Conservation (phyloP, 2,329 filamentous ascomycete genomes). For the Coniochaeta prunicola region DNA sequence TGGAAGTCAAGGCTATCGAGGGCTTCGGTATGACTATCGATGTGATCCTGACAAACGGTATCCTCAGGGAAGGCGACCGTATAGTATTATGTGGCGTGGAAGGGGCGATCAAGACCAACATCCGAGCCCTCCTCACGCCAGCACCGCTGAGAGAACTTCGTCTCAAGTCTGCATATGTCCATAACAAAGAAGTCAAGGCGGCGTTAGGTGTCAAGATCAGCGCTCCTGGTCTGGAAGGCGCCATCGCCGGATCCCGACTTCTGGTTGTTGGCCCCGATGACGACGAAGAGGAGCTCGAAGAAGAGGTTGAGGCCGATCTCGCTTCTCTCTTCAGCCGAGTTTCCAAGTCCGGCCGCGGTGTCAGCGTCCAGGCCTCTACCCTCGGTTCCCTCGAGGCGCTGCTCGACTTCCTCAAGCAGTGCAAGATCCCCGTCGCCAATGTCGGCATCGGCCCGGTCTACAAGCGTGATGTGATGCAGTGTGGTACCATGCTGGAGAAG, state of each 20-base stretch:
- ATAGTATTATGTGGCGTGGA: constrained; percentile 96
- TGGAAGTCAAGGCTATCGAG: constrained; percentile 98
- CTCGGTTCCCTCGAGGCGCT: constrained; percentile 93
- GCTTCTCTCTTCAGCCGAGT: constrained; percentile 87
- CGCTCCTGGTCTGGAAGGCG: constrained; percentile 88
- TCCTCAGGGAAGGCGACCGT: constrained; percentile 86
- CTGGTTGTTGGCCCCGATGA: constrained; percentile 92
- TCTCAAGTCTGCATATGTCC: constrained; percentile 92
- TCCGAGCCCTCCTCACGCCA: constrained; percentile 87
- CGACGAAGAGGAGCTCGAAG: constrained; percentile 92
- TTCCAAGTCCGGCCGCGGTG: constrained; percentile 85
- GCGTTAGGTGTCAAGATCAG: constrained; percentile 98
- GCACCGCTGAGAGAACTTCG: constrained; percentile 89
- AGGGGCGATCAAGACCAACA: constrained; percentile 89
- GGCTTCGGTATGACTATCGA: constrained; percentile 98
- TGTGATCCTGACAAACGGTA: constrained; percentile 92
- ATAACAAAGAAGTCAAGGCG: constrained; percentile 99
- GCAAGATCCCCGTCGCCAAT: constrained; percentile 95
- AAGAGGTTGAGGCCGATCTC: constrained; percentile 93
- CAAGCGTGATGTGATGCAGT: constrained; percentile 95
- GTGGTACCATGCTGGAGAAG: constrained; percentile 95
- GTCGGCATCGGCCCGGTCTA: constrained; percentile 96
- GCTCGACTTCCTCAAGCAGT: constrained; percentile 89
- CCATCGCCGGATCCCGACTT: constrained; percentile 91
- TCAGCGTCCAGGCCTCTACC: constrained; percentile 94